These are phyloP conservation scores for Onygena corvina DNA, from an alignment of 2,329 filamentous ascomycete species.

Conservation along the genomic window DNA sequence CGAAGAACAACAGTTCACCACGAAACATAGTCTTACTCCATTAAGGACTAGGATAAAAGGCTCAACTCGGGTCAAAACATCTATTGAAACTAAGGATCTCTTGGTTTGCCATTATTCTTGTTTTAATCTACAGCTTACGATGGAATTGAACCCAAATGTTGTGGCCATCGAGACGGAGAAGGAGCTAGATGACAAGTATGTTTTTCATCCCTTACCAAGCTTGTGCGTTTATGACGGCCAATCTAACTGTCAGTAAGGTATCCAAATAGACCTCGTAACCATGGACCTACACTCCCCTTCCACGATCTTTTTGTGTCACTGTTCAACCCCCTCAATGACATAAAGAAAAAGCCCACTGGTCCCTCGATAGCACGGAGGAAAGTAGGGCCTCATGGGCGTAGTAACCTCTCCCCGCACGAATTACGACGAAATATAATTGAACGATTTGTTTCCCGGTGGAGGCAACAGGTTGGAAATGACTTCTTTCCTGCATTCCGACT, in stretches of 20 bases:
- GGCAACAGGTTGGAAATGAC: constrained; percentile 76
- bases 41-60: no score
- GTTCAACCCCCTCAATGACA: constrained; percentile 70
- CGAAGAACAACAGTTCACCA: no score
- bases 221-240: background rate
- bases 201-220: background rate
- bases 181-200: constrained; percentile 41
- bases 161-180: constrained; percentile 24
- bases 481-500: constrained; percentile 87
- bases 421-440: constrained; percentile 69
- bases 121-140: background rate
- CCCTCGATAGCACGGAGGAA: constrained; percentile 45
- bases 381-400: constrained; percentile 38
- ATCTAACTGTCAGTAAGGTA: constrained; percentile 45
- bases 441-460: constrained; percentile 76
- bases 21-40: no score
- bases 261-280: constrained; percentile 70
- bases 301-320: constrained; percentile 63
- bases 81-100: no score
- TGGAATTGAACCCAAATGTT: background rate
- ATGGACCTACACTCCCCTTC: constrained; percentile 67
- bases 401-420: constrained; percentile 57
- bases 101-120: background rate
- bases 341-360: constrained; percentile 57
- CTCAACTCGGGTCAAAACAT: no score